Evolutionary conservation across 345 rosid genomes (phyloP).

Genomic region (Eucalyptus urophylla): DNA sequence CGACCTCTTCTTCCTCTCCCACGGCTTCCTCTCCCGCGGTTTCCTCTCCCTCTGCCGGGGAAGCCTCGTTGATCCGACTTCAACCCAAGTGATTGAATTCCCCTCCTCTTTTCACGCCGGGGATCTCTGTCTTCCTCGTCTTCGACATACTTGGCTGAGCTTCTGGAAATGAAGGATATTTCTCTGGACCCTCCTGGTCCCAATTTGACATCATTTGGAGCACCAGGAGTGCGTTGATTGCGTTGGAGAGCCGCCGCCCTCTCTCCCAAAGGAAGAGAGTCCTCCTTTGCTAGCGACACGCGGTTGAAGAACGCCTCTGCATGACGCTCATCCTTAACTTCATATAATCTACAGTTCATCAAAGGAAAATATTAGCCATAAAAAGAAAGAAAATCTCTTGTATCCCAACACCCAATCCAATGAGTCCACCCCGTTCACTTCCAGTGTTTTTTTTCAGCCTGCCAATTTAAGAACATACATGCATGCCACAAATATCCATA

Average conservation of each 20-base stretch:
- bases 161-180: slow-evolving; percentile 59
- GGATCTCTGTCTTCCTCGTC: slow-evolving; percentile 34
- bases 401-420: neutral
- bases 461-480: neutral
- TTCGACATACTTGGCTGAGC: slow-evolving; percentile 47
- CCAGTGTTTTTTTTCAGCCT: neutral
- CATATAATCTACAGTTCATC: slow-evolving; percentile 35
- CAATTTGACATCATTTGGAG: slow-evolving; percentile 38
- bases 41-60: slow-evolving; percentile 25
- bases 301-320: slow-evolving; percentile 68
- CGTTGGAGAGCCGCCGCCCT: slow-evolving; percentile 56
- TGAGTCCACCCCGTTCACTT: neutral
- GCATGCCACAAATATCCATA: neutral
- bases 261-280: slow-evolving; percentile 68
- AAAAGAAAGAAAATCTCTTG: neutral
- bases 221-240: slow-evolving; percentile 12
- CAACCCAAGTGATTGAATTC: slow-evolving; percentile 69
- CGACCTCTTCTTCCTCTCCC: slow-evolving; percentile 25
- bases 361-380: neutral
- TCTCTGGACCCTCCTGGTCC: slow-evolving; percentile 93
- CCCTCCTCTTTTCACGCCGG: slow-evolving; percentile 43
- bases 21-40: slow-evolving; percentile 16
- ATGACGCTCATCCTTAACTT: slow-evolving; percentile 82
- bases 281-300: slow-evolving; percentile 59
- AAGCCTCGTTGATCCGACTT: slow-evolving; percentile 32